Evolutionary conservation across 768 basidiomycete genomes (phyloP), one percentile per base, ranked within the genome.

Genomic region (Mycena albidolilacea): DNA sequence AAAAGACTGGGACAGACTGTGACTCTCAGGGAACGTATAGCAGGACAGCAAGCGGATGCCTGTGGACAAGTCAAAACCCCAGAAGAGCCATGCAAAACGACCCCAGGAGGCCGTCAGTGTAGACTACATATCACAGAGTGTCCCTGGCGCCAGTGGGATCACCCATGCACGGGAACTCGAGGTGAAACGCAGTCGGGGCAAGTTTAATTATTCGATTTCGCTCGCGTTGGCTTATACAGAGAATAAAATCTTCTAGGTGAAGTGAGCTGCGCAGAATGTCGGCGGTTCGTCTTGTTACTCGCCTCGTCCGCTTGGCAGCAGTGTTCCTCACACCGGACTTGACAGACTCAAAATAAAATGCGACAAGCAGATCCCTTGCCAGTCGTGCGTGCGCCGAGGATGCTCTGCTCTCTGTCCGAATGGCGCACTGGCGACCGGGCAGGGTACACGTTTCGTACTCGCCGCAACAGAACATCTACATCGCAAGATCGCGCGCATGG

Each of bases 261-360:
- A 87, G 91, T 93, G 80, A 92, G 90, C 80, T 93, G 92, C 83
- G 92, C 92, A 77, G 93, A 94, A 82, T 94, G 93, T 87, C 90
- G 93, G 73, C 83, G 87, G 87, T 88, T 88, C 88, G 92, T 89
- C 89, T 84, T 87, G 81, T 81, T 39, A 38, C 81, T 81, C 30
- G 44, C 50, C 19, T 46, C 60, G 35, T 57, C 30, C 37, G 41
- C 62, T 62, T 46, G 46, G n/a, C 21, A 39, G 17, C 37, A 64
- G 39, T 71, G 59, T 68, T 72, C 70, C 76, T 61, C 5, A 37
- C 15, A 10, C 15, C 14, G 7, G 21, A 41, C 48, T 12, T 23
- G 37, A n/a, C n/a, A 88, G 93, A 76, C 85, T 94, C 76, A 91
- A 94, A 86, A 93, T 94, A 80, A 93, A 93, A 79, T 94, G 93